Evolutionary conservation across 2,329 filamentous ascomycete genomes (phyloP).

Genomic region (Monosporascus ibericus): DNA sequence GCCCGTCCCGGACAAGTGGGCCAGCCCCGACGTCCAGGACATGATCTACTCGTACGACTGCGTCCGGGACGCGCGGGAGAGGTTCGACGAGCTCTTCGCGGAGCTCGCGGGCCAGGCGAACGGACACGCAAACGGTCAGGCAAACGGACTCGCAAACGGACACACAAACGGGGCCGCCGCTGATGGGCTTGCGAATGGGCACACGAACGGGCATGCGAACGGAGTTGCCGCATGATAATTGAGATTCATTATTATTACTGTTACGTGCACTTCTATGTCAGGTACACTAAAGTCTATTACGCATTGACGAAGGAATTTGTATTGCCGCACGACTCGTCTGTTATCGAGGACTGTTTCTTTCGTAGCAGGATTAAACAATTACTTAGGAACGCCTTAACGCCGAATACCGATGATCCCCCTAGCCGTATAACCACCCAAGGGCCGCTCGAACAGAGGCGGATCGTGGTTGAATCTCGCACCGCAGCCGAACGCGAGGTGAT

Average conservation of each 20-base stretch:
- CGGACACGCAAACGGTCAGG: not conserved
- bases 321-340: no score
- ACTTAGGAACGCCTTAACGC: no score
- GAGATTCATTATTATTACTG: constrained; percentile 3
- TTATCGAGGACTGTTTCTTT: no score
- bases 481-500: no score
- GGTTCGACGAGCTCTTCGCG: constrained; percentile 43
- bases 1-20: constrained; percentile 61
- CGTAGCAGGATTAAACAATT: no score
- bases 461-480: no score
- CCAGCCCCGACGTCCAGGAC: constrained; percentile 61
- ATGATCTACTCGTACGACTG: constrained; percentile 62
- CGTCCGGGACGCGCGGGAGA: constrained; percentile 45
- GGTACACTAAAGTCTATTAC: constrained; percentile 1
- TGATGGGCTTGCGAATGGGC: not conserved
- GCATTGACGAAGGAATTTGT: not conserved
- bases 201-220: constrained; percentile 1
- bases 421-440: no score
- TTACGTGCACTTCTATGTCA: not conserved
- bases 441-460: no score
- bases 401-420: no score
- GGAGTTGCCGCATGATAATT: constrained; percentile 6
- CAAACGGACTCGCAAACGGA: constrained; percentile 2
- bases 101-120: constrained; percentile 14
- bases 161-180: constrained; percentile 4